Evolutionary conservation across 2,329 filamentous ascomycete species (phyloP), one percentile per base, ranked within the genome.

Genomic region (Aspergillus japonicus): DNA sequence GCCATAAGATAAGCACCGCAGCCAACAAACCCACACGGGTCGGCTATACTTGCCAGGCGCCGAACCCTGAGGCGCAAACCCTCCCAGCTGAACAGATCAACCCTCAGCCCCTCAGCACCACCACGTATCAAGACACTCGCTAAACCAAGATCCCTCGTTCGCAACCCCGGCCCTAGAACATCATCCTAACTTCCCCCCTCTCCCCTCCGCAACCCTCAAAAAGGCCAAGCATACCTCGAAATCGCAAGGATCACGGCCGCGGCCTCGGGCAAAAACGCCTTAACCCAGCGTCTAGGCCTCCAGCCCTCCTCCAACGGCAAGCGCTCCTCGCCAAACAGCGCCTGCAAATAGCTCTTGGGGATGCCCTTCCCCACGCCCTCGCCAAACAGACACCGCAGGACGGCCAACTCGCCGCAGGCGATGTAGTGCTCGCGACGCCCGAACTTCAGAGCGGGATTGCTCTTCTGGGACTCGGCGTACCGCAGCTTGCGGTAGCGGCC

Each of bases 251-350:
- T 23, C 5, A 63, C 24, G 26, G 44, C 39, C 14, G 19, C 50
- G 11, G 57, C 29, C 54, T 66, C 64, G 5, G 53, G 53, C 2
- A 66, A 26, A 52, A 47, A 50, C 54, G 56, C 26, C 50, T 58
- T 60, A 3, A 57, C 44, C 54, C 53, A 57, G 7, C 56, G 29
- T 4, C 57, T 39, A 19, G 64, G 64, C 29, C 11, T 57, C 64
- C 64, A 66, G 10, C 64, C 64, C 33, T 66, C 60, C 5, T 59
- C 26, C 35, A 52, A 61, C n/a, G 64, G 64, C 50, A 66, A n/a
- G 4, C 64, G 42, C 54, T 66, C 64, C 23, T 66, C 62, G 0
- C 60, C 58, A 56, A 66, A 63, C 4, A 66, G 14, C 10, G 58
- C 60, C 33, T 61, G 35, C 3, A 63, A 42, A 54, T 64, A 64